Base-by-base conservation (phyloP, 1,284 basidiomycete genomes). In the Moniliella sp. region DNA sequence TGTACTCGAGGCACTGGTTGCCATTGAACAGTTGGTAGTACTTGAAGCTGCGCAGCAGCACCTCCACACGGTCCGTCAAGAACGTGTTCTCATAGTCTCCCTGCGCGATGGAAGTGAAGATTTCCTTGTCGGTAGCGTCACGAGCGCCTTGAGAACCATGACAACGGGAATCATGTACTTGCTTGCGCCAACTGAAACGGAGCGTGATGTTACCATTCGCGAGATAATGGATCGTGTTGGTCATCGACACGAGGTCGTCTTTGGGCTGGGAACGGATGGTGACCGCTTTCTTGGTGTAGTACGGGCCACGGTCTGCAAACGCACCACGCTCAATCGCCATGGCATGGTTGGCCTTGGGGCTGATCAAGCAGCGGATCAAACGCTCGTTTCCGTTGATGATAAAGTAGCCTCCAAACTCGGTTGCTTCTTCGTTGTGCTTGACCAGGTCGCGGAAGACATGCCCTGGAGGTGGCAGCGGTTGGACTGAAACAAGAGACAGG, bases 381-480 rank as follows among this genome's bases (percentile, higher is more conserved):
- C 86, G 82, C 66, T 99, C 91, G 65, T 94, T 97, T 41, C 91
- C 91, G 62, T 99, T 99, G 61, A 99, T 77, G 51, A 99, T 72
- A 59, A 97, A 99, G 66, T 97, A 97, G 16, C 88, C 91, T 28
- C 91, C 91, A 59, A 94, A 91, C 61, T 97, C 91, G 64, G 88
- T 84, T 2, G 91, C 75, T 58, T 99, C 91, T 67, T 99, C 91
- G 57, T 88, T 78, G 46, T 76, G 76, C 37, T 68, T 66, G 28
- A 97, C 82, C 32, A 99, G 75, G 37, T 83, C 77, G 5, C 69
- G 3, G 88, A 80, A 2, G 81, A 73, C 64, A 93, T 70, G 26
- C 71, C 71, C 27, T 76, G 75, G 15, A 97, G 62, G 61, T 94
- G 91, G 63, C 91, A 99, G 33, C 88, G 69, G 15, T 75, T 75